Base-by-base conservation (phyloP, 1,139 yeast species). In the Kodamaea derodonti region DNA sequence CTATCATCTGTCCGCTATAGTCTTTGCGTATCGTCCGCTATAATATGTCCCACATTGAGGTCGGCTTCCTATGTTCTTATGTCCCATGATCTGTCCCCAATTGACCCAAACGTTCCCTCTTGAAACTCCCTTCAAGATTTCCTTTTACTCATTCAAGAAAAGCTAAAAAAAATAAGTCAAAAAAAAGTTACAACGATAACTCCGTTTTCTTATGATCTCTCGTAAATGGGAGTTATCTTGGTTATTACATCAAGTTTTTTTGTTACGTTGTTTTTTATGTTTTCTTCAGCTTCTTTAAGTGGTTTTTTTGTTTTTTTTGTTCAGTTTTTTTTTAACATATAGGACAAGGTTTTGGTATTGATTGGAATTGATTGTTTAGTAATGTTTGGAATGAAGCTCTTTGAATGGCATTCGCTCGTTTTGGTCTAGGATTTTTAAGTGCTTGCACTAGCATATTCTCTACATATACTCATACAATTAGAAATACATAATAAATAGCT, bases 381-480 rank as follows among this genome's bases (percentile, higher is more conserved):
- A 7, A 18, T 9, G 6, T 18, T 18, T 8, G 30, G 28, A 30
- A n/a, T 31, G 33, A 27, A 6, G 24, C 31, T 34, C 35, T 34
- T 27, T 29, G 31, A 20, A 27, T 31, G 37, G 32, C 20, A 31
- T 38, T 38, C 36, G 32, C 46, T 44, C 40, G 32, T 36, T 26
- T 43, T 42, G 48, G 48, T 44, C 48, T 44, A 39, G 42, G 41
- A 29, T 27, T 17, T 28, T 15, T 41, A 34, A 32, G 44, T 41
- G 45, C 22, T 27, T 34, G 37, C 27, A 29, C 16, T 17, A 17
- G 27, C 11, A 11, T 24, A 14, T n/a, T n/a, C n/a, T n/a, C n/a
- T n/a, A n/a, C n/a, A n/a, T n/a, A n/a, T n/a, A n/a, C n/a, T 24
- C 6, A 24, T 24, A 6, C 6, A 8, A n/a, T 8, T 24, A 7